Evolutionary conservation across 305 asterid species (phyloP).

Genomic region (Solanum hybrid): DNA sequence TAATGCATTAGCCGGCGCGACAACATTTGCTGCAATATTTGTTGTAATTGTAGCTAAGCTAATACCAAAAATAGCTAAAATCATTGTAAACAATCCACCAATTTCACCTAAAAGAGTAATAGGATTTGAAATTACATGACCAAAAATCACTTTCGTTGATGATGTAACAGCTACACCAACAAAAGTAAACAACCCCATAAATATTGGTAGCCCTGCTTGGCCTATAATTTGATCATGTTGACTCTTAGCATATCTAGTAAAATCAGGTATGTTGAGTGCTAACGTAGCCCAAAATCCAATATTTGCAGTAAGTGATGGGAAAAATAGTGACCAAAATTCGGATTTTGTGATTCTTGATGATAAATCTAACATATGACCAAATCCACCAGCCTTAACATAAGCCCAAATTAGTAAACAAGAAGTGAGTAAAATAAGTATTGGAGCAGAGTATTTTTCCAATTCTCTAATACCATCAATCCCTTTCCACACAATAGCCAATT

Average conservation of each 20-base stretch:
- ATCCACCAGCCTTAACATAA: conserved; percentile 60
- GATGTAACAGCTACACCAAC: conserved; percentile 90
- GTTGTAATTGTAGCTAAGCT: conserved; percentile 73
- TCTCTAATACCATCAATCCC: conserved; percentile 79
- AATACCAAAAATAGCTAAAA: conserved; percentile 61
- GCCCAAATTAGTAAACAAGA: conserved; percentile 61
- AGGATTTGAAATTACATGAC: conserved; percentile 57
- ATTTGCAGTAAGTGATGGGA: conserved; percentile 84
- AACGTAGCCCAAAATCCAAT: conserved; percentile 88
- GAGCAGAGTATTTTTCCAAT: conserved; percentile 79
- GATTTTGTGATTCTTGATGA: conserved; percentile 55
- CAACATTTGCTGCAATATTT: conserved; percentile 89
- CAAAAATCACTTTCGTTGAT: conserved; percentile 66
- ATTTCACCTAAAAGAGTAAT: conserved; percentile 60
- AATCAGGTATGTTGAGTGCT: conserved; percentile 82
- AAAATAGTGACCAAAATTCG: conserved; percentile 69
- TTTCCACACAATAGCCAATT: conserved; percentile 55
- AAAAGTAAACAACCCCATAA: conserved; percentile 81
- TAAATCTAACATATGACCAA: conserved; percentile 55
- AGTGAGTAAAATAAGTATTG: conserved; percentile 47
- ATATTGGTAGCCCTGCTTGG: conserved; percentile 64
- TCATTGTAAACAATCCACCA: conserved; percentile 55
- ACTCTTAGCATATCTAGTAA: conserved; percentile 65
- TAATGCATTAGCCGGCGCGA: conserved; percentile 84
- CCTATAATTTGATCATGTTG: conserved; percentile 68